Evolutionary conservation across 805 yeast species (phyloP).

Genomic region (Ogataea trehaloabstinens): DNA sequence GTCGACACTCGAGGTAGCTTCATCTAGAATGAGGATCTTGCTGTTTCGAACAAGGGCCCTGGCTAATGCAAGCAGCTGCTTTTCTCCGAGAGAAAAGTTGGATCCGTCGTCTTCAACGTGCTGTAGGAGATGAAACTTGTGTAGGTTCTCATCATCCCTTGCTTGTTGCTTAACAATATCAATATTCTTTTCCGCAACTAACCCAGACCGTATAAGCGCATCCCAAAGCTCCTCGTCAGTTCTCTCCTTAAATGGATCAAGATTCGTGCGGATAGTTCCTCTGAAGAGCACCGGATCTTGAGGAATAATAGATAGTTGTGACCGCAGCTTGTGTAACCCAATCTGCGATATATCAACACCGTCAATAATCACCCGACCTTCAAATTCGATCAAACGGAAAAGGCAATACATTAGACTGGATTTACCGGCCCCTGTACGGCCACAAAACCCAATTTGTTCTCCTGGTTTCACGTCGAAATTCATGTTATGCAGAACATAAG

Average conservation of each 20-base stretch:
- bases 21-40: conserved; percentile 64
- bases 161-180: conserved; percentile 34
- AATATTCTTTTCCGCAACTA: conserved; percentile 42
- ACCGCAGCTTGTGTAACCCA: conserved; percentile 68
- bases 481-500: conserved; percentile 52
- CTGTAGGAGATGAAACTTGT: conserved; percentile 62
- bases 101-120: conserved; percentile 65
- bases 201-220: conserved; percentile 55
- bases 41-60: conserved; percentile 67
- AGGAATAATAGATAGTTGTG: conserved; percentile 78
- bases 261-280: conserved; percentile 71
- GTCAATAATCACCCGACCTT: conserved; percentile 62
- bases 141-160: conserved; percentile 32
- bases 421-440: conserved; percentile 88
- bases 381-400: conserved; percentile 56
- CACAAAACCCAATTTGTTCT: conserved; percentile 80
- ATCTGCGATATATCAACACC: conserved; percentile 61
- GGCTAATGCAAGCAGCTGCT: conserved; percentile 66
- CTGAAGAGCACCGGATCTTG: conserved; percentile 86
- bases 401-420: conserved; percentile 62
- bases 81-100: conserved; percentile 70
- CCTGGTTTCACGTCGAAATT: conserved; percentile 44
- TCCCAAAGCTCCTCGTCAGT: conserved; percentile 61
- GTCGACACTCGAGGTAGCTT: conserved; percentile 77
- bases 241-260: conserved; percentile 69